phyloP scores from a whole-genome alignment of 2,329 filamentous ascomycete species.

The Mariannaea sp. region DNA sequence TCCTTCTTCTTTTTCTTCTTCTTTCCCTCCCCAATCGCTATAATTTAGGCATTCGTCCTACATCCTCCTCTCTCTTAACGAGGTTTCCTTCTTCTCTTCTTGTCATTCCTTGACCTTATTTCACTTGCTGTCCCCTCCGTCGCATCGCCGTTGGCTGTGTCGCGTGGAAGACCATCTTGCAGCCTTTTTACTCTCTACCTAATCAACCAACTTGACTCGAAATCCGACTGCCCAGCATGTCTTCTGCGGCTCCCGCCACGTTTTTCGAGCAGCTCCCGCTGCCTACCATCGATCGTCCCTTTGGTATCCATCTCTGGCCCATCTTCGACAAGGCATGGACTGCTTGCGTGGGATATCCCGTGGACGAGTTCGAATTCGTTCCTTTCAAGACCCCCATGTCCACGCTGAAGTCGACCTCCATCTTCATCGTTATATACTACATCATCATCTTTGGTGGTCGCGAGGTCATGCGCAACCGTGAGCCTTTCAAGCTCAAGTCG shows the following conservation, averaged over 20 bases:
- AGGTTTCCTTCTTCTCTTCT: constrained; percentile 40
- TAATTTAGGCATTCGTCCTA: constrained; percentile 26
- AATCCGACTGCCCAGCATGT: constrained; percentile 41
- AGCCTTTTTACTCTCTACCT: not conserved
- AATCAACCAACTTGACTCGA: constrained; percentile 5
- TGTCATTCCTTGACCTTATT: constrained; percentile 44
- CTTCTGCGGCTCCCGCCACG: constrained; percentile 47
- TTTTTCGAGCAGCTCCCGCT: constrained; percentile 64
- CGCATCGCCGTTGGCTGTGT: constrained; percentile 29
- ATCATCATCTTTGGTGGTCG: constrained; percentile 90
- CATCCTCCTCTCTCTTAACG: constrained; percentile 20
- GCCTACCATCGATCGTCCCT: constrained; percentile 88
- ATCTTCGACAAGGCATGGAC: constrained; percentile 90
- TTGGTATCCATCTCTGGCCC: constrained; percentile 90
- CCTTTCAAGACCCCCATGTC: constrained; percentile 86
- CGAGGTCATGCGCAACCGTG: constrained; percentile 86
- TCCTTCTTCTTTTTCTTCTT: constrained; percentile 35
- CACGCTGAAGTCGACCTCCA: constrained; percentile 79
- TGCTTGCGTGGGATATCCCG: constrained; percentile 76
- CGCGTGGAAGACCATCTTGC: constrained; percentile 22
- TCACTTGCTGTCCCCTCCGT: constrained; percentile 35
- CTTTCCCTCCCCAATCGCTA: constrained; percentile 32
- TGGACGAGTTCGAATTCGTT: constrained; percentile 83
- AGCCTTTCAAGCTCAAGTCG: constrained; percentile 83
- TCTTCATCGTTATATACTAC: constrained; percentile 89